Evolutionary conservation across 352 stramenopile species (phyloP).

Genomic region (Globisporangium splendens): DNA sequence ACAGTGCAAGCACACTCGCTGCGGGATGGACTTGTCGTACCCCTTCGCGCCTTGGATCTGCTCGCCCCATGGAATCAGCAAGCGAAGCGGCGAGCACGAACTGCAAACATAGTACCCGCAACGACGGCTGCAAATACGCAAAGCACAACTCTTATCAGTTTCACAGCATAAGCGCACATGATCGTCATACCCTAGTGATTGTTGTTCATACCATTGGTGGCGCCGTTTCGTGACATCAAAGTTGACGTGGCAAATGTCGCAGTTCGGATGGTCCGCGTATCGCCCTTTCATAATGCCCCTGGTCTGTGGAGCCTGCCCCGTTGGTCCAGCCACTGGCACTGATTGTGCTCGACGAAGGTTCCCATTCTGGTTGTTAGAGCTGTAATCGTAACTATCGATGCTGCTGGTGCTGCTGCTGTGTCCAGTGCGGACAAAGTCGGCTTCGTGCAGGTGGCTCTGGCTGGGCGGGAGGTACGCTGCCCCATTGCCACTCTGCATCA

Average conservation of each 20-base stretch:
- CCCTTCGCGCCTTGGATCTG: conserved; percentile 44
- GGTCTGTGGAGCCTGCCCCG: conserved; percentile 3
- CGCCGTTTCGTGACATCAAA: conserved; percentile 64
- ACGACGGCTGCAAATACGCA: conserved; percentile 30
- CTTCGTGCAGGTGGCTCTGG: not conserved
- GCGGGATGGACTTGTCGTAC: conserved; percentile 52
- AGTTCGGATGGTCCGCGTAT: conserved; percentile 64
- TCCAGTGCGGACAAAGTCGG: not conserved
- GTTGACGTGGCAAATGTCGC: conserved; percentile 49
- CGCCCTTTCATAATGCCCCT: conserved; percentile 33
- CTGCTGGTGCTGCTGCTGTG: conserved; percentile 11
- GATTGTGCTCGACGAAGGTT: conserved; percentile 8
- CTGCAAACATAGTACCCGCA: conserved; percentile 53
- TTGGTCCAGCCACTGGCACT: conserved; percentile 2
- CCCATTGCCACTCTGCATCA: not conserved
- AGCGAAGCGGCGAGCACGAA: conserved; percentile 48
- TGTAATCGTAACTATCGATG: conserved; percentile 2
- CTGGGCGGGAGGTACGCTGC: not conserved
- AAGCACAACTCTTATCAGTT: not conserved
- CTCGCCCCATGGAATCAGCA: conserved; percentile 50
- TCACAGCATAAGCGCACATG: no score
- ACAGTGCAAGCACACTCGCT: conserved; percentile 58
- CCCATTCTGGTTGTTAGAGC: not conserved
- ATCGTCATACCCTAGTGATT: not conserved
- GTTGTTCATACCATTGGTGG: conserved; percentile 46